Evolutionary conservation across 2,329 filamentous ascomycete species (phyloP), one percentile per base, ranked within the genome.

Genomic region (Podosphaera xanthii): DNA sequence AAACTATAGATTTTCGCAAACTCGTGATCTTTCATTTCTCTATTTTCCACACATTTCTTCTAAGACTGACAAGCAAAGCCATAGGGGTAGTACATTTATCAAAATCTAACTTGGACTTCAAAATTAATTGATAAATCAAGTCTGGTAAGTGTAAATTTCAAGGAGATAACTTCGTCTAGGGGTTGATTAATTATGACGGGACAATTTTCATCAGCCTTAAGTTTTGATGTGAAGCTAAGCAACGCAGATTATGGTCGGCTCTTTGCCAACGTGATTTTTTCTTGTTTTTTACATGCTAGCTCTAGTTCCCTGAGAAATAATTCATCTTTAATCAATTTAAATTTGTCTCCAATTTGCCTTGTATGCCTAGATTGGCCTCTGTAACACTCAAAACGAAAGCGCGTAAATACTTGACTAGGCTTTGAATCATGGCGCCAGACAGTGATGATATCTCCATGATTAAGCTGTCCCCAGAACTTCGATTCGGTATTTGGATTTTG

Each of bases 371-470:
- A 67, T 38, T 60, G 61, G 4, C 68, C 67, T 64, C 63, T 67
- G 48, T 62, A 68, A 55, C 67, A 69, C 31, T 69, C 67, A 46
- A 69, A 69, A 40, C 61, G 59, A 31, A 68, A 65, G 30, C 61
- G 62, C 9, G 62, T 64, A 42, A 61, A 60, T 30, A 61, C 53
- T 48, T 59, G 33, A 10, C 59, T 56, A 0, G 54, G 60, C 42
- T 67, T 70, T 53, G 66, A 65, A 50, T 73, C 71, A 10, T 73
- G 71, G 50, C 80, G 74, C 76, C 82, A 94, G 5, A 94, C 78
- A 1, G 81, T 79, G 55, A 96, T 78, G 33, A 81, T 75, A 68
- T 96, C 91, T 1, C 86, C 87, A 40, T 85, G 80, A 67, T 88
- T 80, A 12, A 96, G 70, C 59, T 81, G 80, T 34, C 85, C 81